Percentiles rank a stretch among this genome's conserved stretches.
phyloP scores from a whole-genome alignment of 768 basidiomycete species.

The Boletus rubropictus region DNA sequence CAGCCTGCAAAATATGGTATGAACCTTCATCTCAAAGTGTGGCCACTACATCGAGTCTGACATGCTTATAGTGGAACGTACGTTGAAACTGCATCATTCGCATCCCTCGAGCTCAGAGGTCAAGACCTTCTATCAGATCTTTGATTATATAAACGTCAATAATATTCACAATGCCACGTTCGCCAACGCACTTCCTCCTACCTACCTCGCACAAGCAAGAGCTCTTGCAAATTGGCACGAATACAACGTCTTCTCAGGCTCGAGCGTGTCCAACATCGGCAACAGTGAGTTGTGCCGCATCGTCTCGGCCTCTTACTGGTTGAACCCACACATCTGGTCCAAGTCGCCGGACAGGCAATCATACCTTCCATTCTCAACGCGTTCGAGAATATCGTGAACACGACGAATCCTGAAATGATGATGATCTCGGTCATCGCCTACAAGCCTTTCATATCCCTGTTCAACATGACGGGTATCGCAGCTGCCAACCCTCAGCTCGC shows the following conservation, averaged over 20 bases:
- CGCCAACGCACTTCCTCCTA: slow-evolving; percentile 38
- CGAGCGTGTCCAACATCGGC: slow-evolving; percentile 50
- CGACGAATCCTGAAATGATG: slow-evolving; percentile 50
- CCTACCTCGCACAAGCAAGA: slow-evolving; percentile 48
- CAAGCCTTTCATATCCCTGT: slow-evolving; percentile 73
- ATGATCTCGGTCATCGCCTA: slow-evolving; percentile 59
- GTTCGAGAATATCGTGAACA: slow-evolving; percentile 46
- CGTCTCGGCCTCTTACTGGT: too few relatives aligned
- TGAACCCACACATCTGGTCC: neutral
- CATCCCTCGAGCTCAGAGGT: neutral
- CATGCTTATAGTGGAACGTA: slow-evolving; percentile 41
- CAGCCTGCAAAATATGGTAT: slow-evolving; percentile 54
- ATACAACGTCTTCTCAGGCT: slow-evolving; percentile 57
- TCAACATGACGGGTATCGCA: slow-evolving; percentile 66
- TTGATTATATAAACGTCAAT: slow-evolving; percentile 70
- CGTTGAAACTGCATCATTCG: slow-evolving; percentile 6
- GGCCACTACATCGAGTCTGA: slow-evolving; percentile 1
- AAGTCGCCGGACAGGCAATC: slow-evolving; percentile 65
- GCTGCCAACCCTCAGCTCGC: slow-evolving; percentile 47
- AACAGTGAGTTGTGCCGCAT: slow-evolving; percentile 42
- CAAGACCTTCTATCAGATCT: slow-evolving; percentile 39
- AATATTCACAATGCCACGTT: slow-evolving; percentile 61
- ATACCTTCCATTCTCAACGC: slow-evolving; percentile 54
- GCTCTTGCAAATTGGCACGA: slow-evolving; percentile 71
- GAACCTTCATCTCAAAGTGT: neutral